Conservation (phyloP, 176 grass and related monocot genomes). For the Aegilops sharonensis region DNA sequence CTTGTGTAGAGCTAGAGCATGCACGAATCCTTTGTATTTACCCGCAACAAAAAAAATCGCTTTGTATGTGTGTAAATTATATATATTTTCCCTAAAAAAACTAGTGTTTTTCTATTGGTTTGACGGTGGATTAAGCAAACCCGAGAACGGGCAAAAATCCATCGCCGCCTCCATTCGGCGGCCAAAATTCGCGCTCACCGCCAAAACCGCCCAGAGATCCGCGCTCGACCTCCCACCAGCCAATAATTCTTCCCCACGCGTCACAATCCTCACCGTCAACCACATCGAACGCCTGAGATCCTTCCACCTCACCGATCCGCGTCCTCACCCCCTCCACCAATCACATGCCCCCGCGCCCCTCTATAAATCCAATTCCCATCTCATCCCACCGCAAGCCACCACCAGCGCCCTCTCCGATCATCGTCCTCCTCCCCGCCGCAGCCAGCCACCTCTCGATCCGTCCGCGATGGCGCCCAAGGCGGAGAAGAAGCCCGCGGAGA, state of each 20-base stretch:
- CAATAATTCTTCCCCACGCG: background rate
- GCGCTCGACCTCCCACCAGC: background rate
- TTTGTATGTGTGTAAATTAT: no score
- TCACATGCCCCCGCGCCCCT: background rate
- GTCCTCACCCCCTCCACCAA: background rate
- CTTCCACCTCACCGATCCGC: constrained; percentile 27
- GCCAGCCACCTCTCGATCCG: background rate
- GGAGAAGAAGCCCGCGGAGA: constrained; percentile 47
- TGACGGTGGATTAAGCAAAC: background rate
- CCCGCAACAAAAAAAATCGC: no score
- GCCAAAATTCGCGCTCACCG: background rate
- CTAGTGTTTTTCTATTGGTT: no score
- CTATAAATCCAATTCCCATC: constrained; percentile 3
- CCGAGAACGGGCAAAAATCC: background rate
- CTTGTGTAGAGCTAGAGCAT: no score
- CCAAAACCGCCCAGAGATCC: background rate
- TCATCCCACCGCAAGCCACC: background rate
- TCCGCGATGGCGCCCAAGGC: constrained; percentile 39
- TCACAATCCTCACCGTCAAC: background rate
- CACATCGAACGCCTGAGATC: background rate
- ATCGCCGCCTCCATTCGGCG: background rate
- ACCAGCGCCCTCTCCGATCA: background rate
- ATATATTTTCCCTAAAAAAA: no score
- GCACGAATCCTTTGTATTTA: no score
- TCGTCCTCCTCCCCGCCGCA: background rate